phyloP scores from a whole-genome alignment of 306 rosid genomes.

The Macrotyloma uniflorum region DNA sequence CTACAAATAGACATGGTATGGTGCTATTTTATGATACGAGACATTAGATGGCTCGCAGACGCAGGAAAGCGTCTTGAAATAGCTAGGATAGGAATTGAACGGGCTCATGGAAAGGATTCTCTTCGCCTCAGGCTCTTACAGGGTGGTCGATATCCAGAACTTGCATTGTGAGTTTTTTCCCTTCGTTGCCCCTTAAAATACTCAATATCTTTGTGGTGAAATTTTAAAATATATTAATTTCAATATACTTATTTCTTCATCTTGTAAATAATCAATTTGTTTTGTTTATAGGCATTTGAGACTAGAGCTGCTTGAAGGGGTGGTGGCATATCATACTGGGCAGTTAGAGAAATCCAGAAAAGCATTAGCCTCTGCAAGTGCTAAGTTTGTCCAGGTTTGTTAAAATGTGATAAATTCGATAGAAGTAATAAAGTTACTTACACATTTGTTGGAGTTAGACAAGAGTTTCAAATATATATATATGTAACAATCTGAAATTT shows the following conservation, averaged over 20 bases:
- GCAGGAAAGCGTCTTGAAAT: slow-evolving; percentile 82
- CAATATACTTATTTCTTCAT: slow-evolving; percentile 14
- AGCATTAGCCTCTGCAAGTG: slow-evolving; percentile 66
- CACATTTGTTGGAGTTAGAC: neutral
- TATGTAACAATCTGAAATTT: no score
- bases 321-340: slow-evolving; percentile 85
- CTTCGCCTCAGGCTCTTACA: slow-evolving; percentile 76
- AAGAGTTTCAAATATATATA: neutral
- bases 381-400: slow-evolving; percentile 66
- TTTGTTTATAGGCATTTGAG: slow-evolving; percentile 66
- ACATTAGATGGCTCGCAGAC: slow-evolving; percentile 78
- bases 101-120: slow-evolving; percentile 85
- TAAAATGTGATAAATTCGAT: slow-evolving; percentile 2
- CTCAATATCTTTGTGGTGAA: neutral
- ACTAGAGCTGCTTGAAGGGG: slow-evolving; percentile 92
- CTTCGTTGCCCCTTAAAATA: neutral
- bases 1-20: slow-evolving; percentile 97
- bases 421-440: neutral
- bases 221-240: slow-evolving; percentile 28
- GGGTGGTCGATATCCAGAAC: slow-evolving; percentile 81
- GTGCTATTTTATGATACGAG: slow-evolving; percentile 98
- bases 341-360: slow-evolving; percentile 67
- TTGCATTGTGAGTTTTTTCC: slow-evolving; percentile 74
- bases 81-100: slow-evolving; percentile 78
- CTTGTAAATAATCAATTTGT: slow-evolving; percentile 12